Base-by-base conservation (phyloP, 2,329 filamentous ascomycete species). In the Claviceps spartinae region DNA sequence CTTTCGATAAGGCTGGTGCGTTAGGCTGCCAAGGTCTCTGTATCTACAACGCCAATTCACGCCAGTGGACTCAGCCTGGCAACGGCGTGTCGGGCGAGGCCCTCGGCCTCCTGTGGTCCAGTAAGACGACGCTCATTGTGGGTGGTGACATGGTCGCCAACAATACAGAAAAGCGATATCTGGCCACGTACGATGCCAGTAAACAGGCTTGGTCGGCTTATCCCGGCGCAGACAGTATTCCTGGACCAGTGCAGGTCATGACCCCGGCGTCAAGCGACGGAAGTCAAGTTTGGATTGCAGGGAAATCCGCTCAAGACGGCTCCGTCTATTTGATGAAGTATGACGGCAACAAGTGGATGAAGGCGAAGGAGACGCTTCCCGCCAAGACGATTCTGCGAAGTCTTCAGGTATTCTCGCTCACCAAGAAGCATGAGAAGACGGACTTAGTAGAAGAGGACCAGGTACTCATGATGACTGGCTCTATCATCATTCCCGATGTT, bases 21-120 rank as follows among this genome's bases (percentile, higher is more conserved):
- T 76, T 97, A 34, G 82, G 80, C 43, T 98, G 93, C 64, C 82
- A 85, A 3, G 83, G 81, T 47, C 78, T 98, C 24, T 98, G 93
- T 68, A 73, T 85, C 54, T 95, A 86, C 69, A 82, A 85, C 62
- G 80, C 82, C 2, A 71, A 78, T 7, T 75, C 76, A 4, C 77
- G 76, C 14, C 84, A 90, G 61, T 98, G 91, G 91, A 85, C 77
- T 60, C 79, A 85, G 40, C 86, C 89, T 14, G 89, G 88, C 8
- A 79, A 77, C 45, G 82, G 79, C 52, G 67, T 97, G 16, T 72
- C 71, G 47, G 91, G 93, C 5, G 77, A 75, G 22, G 85, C 91
- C 40, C 76, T 82, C 54, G 71, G 78, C 26, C 77, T 97, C 67
- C 72, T 83, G 53, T 98, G 93, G 91, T 75, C 82, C 8, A 83